phyloP scores from a whole-genome alignment of 306 rosid genomes.

The Carpinus fangiana region DNA sequence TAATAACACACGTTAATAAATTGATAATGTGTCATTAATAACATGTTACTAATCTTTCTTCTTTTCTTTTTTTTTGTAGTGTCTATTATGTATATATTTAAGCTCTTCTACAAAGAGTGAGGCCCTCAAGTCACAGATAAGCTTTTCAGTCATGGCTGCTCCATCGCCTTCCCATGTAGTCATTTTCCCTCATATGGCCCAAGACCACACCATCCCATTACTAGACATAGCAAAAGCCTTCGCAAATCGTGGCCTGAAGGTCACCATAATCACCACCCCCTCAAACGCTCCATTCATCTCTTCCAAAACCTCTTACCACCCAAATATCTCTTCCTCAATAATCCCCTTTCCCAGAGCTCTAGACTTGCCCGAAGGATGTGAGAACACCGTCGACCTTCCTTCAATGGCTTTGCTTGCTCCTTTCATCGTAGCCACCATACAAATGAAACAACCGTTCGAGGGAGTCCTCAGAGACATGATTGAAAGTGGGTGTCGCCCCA shows the following conservation, averaged over 20 bases:
- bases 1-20: no score
- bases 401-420: constrained; percentile 8
- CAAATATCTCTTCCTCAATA: constrained; percentile 5
- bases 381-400: constrained; percentile 26
- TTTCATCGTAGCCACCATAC: constrained; percentile 21
- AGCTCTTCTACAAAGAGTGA: no score
- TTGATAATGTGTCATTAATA: no score
- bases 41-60: no score
- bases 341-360: constrained; percentile 25
- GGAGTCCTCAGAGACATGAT: constrained; percentile 20
- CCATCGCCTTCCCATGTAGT: constrained; percentile 13
- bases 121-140: no score
- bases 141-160: background rate
- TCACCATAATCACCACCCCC: constrained; percentile 31
- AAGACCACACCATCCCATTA: constrained; percentile 38
- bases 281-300: constrained; percentile 24
- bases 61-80: no score
- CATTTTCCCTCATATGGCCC: constrained; percentile 36
- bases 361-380: constrained; percentile 31
- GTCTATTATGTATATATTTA: no score
- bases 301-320: background rate
- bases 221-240: constrained; percentile 30
- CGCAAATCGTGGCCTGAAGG: constrained; percentile 12
- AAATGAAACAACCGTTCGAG: constrained; percentile 19
- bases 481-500: background rate